Base-by-base conservation (phyloP, 768 basidiomycete species). In the Boletus vermiculosoides region DNA sequence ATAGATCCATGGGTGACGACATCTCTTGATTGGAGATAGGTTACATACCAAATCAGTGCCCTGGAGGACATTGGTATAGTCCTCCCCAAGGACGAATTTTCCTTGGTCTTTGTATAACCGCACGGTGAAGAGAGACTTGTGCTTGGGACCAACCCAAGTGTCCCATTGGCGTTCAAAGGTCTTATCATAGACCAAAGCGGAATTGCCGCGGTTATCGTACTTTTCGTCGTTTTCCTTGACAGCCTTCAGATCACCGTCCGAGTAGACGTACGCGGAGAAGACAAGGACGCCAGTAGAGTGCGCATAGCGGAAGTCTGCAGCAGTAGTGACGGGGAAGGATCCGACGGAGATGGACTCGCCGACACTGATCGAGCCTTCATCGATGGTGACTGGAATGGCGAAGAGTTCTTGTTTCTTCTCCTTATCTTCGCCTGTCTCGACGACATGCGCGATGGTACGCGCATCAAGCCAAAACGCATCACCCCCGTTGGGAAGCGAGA, bases 191-290 rank as follows among this genome's bases (percentile, higher is more conserved):
- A 91, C 85, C 56, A 80, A 71, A 1, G 90, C 93, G 1, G 80
- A 79, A 51, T 84, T 83, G 5, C 92, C 94, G 2, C 88, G 81
- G 54, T 84, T 80, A 52, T 87, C 84, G 77, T 85, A 90, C 41
- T 76, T 79, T 60, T 86, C 76, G 67, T 96, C 92, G 61, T 88
- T 81, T 63, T 83, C 78, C 59, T 79, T 81, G 25, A 88, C 87
- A 11, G 84, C 78, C 39, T 79, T 83, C 46, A 97, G 74, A 58
- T 87, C 80, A 2, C 86, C 87, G 57, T 95, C 90, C 2, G 82
- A 73, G 67, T 90, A 88, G 5, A 96, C 92, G 52, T 83, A 78
- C 34, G 90, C 92, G 0, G 92, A 90, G 76, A 99, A 98, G 7
- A 92, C 85, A 37, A 99, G 81, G 45, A 80, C 64, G 16, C 83